Base-by-base conservation (phyloP, 1,139 yeast genomes). In the Yarrowia galli region DNA sequence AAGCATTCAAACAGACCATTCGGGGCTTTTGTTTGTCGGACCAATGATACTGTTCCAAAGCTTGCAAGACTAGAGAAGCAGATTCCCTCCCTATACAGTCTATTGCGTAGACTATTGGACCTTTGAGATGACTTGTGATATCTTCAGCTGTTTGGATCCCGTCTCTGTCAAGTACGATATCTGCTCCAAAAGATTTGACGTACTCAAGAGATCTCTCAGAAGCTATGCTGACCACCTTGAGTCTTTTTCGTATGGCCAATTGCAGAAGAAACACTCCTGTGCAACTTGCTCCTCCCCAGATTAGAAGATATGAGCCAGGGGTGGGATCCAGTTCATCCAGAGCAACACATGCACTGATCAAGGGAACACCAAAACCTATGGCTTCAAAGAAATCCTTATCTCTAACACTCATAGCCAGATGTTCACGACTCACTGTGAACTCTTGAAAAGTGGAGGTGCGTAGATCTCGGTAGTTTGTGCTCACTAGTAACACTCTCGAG, bases 221-320 rank as follows among this genome's bases (percentile, higher is more conserved):
- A 1, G 85, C 79, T 15, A 82, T 74, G 6, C 81, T 76, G 43
- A 82, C 75, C 18, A 83, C 83, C 36, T 75, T 79, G 40, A 81
- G 72, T 49, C 81, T 81, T 35, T 79, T 77, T 51, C 78, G 69
- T 69, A 76, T 81, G 1, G 84, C 84, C 43, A 83, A 69, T 70
- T 83, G 86, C 28, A 79, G 75, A 13, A 79, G 73, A 70, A 80
- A 81, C 12, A 81, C 73, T 0, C 85, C 85, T 36, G 82, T 84
- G 35, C 81, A 81, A 23, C 84, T 80, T 16, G 84, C 78, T 5
- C 84, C 86, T 61, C 86, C 86, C 85, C 85, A 83, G 28, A 83
- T 77, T 15, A 82, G 68, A 1, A 82, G 32, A 28, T 28, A 68
- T 0, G 54, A 7, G 13, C 32, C 22, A 5, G 35, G 5, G 2